Percentiles rank a stretch among this genome's conserved stretches.
These are phyloP conservation scores for Erythrophleum ivorense DNA, from an alignment of 331 rosid genomes.

Conservation along the genomic window DNA sequence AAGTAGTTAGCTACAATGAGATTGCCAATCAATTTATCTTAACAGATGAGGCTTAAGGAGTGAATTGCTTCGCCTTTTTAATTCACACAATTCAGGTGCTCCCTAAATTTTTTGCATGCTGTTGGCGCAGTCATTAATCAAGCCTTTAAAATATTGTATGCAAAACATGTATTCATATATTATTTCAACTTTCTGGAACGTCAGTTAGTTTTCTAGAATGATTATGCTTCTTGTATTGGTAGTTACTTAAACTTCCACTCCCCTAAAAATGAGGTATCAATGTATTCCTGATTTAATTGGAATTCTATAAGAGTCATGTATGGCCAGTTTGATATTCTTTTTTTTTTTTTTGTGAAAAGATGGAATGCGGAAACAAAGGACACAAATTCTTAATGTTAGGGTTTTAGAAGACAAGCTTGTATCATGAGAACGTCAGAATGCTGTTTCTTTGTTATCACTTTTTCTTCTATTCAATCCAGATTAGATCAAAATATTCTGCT, in stretches of 20 bases:
- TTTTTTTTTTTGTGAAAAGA: neutral
- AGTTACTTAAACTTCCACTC: neutral
- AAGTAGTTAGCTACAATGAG: conserved; percentile 13
- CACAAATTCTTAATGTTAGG: conserved; percentile 1
- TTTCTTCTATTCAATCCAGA: conserved; percentile 4
- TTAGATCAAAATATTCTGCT: neutral
- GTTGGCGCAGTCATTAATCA: neutral
- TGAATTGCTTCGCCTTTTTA: neutral
- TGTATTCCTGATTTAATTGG: neutral
- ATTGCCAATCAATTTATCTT: neutral
- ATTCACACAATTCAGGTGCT: neutral
- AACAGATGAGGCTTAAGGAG: conserved; percentile 10
- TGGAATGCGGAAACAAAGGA: conserved; percentile 9
- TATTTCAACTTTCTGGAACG: neutral
- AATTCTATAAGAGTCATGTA: conserved; percentile 6
- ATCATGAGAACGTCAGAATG: neutral
- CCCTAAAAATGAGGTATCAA: neutral
- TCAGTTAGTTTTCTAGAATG: neutral
- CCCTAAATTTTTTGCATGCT: neutral
- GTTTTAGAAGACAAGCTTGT: neutral
- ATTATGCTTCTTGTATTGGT: neutral
- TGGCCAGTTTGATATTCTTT: neutral
- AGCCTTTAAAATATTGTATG: neutral
- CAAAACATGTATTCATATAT: neutral
- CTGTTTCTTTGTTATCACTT: conserved; percentile 8